Evolutionary conservation across 2,329 filamentous ascomycete species (phyloP), one percentile per base, ranked within the genome.

Genomic region (Penicillium sp.): DNA sequence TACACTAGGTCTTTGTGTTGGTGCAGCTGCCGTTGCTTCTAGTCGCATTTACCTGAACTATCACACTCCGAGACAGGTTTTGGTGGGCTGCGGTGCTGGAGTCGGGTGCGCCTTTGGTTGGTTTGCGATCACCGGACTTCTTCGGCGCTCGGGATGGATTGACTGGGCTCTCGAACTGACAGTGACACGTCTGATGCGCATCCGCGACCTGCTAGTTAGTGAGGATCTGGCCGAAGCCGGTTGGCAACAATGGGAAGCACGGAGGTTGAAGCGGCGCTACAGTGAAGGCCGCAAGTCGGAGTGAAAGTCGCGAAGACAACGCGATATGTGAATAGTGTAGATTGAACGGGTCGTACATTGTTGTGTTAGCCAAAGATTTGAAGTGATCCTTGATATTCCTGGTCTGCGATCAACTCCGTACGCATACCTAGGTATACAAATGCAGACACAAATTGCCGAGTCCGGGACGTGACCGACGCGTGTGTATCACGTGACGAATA

Each of bases 41-140:
- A 95, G 89, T 58, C 78, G 93, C 39, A 78, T 94, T 30, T 98
- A 98, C 62, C 73, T 98, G 47, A 88, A 83, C 64, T 98, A 98
- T 62, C 93, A 98, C 68, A 96, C 91, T 1, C 75, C 80, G 25
- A 83, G 77, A 58, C 93, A 98, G 71, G 93, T 98, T 7, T 57
- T 88, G n/a, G 86, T 84, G 1, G 93, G 93, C 2, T 80, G 76
- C 51, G 70, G 67, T 7, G 87, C 86, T 1, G 93, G 93, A 0
- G 70, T 77, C 1, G 58, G 79, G 1, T 87, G 83, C 55, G 90
- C 86, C 0, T 57, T 86, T 2, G 75, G 70, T 1, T 98, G 93
- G 93, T 98, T 94, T 59, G 62, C 70, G 1, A 71, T 82, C 34
- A 94, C 87, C 2, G 74, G 74, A n/a, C 64, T 78, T 34, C 63